Conservation (phyloP, 345 rosid species). For the Linum lewisii region DNA sequence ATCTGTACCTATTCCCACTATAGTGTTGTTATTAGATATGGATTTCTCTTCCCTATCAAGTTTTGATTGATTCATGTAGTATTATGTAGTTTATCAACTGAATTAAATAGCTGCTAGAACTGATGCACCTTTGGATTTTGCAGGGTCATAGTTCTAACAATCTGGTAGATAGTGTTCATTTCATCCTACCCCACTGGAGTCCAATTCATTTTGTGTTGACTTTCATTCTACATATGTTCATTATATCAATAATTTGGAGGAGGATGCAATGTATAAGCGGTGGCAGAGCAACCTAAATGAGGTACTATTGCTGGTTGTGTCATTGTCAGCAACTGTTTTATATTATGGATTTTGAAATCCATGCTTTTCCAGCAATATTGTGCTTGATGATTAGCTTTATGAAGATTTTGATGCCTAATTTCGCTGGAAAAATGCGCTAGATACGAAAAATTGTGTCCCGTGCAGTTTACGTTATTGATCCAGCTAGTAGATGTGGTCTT, state of each 20-base stretch:
- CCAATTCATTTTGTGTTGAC: conserved; percentile 66
- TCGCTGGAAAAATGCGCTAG: conserved; percentile 89
- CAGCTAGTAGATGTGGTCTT: conserved; percentile 77
- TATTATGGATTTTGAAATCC: conserved; percentile 9
- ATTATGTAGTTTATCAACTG: too few relatives aligned
- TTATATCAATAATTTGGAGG: conserved; percentile 94
- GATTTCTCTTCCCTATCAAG: too few relatives aligned
- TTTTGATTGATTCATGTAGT: too few relatives aligned
- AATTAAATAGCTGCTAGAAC: too few relatives aligned
- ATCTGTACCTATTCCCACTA: too few relatives aligned
- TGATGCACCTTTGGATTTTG: too few relatives aligned
- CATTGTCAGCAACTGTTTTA: background rate
- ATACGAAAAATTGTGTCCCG: conserved; percentile 90
- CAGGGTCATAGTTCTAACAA: too few relatives aligned
- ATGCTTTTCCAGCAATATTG: conserved; percentile 12
- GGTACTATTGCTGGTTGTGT: conserved; percentile 29
- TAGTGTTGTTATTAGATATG: too few relatives aligned
- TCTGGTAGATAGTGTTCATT: too few relatives aligned
- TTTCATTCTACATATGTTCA: conserved; percentile 83
- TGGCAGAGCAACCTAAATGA: conserved; percentile 93
- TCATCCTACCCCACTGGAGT: conserved; percentile 74
- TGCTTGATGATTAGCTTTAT: conserved; percentile 18
- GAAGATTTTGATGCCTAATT: conserved; percentile 95
- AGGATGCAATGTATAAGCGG: conserved; percentile 88
- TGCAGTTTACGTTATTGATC: conserved; percentile 92